Evolutionary conservation across 2,329 filamentous ascomycete species (phyloP).

Genomic region (Pseudocercospora eumusae): DNA sequence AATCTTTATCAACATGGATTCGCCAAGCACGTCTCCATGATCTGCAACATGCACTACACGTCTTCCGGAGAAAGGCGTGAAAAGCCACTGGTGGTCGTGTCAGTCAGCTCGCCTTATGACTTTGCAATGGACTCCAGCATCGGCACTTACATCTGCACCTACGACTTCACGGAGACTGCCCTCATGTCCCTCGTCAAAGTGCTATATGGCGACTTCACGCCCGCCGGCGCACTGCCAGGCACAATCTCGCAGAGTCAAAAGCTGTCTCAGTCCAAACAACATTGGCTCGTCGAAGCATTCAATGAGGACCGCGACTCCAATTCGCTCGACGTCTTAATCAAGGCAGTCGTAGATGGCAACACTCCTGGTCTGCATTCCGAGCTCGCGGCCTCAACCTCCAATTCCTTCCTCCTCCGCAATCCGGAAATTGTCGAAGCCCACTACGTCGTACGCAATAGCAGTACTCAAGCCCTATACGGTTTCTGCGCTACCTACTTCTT

Average conservation of each 20-base stretch:
- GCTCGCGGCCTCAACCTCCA: conserved; percentile 67
- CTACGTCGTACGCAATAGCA: conserved; percentile 91
- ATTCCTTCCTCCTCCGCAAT: conserved; percentile 73
- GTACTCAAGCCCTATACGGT: conserved; percentile 84
- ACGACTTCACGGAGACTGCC: conserved; percentile 92
- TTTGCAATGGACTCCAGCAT: conserved; percentile 91
- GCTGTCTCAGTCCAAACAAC: conserved; percentile 82
- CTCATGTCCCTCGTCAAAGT: conserved; percentile 81
- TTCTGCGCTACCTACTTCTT: conserved; percentile 89
- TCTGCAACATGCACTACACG: conserved; percentile 77
- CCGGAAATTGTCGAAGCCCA: conserved; percentile 75
- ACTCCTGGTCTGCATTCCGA: conserved; percentile 68
- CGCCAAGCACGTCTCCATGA: conserved; percentile 93
- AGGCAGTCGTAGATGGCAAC: conserved; percentile 65
- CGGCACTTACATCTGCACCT: conserved; percentile 90
- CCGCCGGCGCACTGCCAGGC: conserved; percentile 61
- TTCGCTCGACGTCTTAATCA: conserved; percentile 74
- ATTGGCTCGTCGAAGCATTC: conserved; percentile 92
- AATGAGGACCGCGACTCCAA: conserved; percentile 74
- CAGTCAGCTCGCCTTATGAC: conserved; percentile 93
- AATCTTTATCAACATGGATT: conserved; percentile 94
- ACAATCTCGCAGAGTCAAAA: conserved; percentile 86
- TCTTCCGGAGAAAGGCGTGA: conserved; percentile 70
- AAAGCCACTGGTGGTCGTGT: conserved; percentile 86
- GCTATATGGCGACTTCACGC: conserved; percentile 71